Evolutionary conservation across 192 early-diverging fungal species (phyloP).

Genomic region (Backusella circina): DNA sequence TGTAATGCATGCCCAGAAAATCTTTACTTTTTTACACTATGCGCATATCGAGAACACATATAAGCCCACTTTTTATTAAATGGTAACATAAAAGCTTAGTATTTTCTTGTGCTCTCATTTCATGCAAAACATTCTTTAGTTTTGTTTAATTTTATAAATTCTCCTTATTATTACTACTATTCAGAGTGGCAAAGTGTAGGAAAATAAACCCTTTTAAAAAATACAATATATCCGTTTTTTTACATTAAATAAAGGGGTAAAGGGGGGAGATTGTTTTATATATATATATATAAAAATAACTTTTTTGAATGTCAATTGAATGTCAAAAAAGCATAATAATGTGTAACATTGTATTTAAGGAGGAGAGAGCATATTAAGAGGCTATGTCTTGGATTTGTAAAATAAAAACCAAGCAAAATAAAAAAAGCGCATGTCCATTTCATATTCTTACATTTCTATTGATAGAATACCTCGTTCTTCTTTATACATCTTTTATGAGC

Average conservation of each 20-base stretch:
- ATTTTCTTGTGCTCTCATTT: background rate
- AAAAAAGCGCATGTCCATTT: background rate
- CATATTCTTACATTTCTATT: background rate
- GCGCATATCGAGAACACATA: background rate
- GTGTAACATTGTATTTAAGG: background rate
- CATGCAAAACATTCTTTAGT: background rate
- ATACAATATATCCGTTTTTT: background rate
- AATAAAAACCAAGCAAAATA: background rate
- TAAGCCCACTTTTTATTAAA: background rate
- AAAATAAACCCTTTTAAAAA: background rate
- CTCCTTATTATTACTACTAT: background rate
- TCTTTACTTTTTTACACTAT: background rate
- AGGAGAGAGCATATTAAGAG: background rate
- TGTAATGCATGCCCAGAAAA: background rate
- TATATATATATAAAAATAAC: background rate
- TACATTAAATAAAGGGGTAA: background rate
- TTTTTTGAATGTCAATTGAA: background rate
- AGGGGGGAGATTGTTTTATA: background rate
- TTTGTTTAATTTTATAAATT: background rate
- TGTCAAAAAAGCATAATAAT: background rate
- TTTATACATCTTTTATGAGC: background rate
- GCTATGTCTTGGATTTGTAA: background rate
- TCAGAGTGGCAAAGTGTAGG: background rate
- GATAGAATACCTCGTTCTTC: background rate
- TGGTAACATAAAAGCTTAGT: background rate